Base-by-base conservation (phyloP, 2,329 filamentous ascomycete genomes). In the Ilyonectria sp. region DNA sequence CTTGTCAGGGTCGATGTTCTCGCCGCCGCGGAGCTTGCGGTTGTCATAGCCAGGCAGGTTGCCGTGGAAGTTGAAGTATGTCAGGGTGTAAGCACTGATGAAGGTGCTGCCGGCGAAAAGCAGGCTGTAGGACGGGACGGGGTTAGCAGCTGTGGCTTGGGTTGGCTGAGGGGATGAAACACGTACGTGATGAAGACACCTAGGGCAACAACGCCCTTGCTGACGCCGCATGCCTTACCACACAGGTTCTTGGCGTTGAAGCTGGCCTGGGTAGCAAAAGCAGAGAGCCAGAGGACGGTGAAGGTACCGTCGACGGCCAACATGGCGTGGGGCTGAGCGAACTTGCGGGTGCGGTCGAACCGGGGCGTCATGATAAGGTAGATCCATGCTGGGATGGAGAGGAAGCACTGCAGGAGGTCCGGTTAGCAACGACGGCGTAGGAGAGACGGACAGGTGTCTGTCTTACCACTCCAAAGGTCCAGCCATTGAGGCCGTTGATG, bases 1-100 rank as follows among this genome's bases (percentile, higher is more conserved):
- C 82, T 91, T 91, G 79, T 92, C 90, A 0, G 90, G 90, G 77
- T 92, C 90, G 72, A 91, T 91, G 81, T 88, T 87, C 70, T 78
- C 79, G 67, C 76, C 76, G 67, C 77, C 77, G 57, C 83, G 80
- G 60, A 84, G 73, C 74, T 82, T 78, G 74, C 77, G 82, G 71
- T 82, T 83, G 74, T 89, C 88, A 77, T 90, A 90, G 64, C 90
- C 90, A 2, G 90, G 90, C 17, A 91, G 84, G 63, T 81, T 85
- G 74, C 88, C 87, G 80, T 91, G 87, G 76, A 87, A 86, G 74
- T 87, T 86, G 82, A 87, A 90, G 81, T 90, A 91, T 69, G 87
- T 84, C 69, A 90, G 80, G 31, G 89, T 89, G 79, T 87, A 91
- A 65, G 87, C 82, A 75, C 88, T 90, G 65, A 92, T 75, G 60